phyloP scores from a whole-genome alignment of 108 stramenopile species.

The Mayamaea pseudoterrestris region DNA sequence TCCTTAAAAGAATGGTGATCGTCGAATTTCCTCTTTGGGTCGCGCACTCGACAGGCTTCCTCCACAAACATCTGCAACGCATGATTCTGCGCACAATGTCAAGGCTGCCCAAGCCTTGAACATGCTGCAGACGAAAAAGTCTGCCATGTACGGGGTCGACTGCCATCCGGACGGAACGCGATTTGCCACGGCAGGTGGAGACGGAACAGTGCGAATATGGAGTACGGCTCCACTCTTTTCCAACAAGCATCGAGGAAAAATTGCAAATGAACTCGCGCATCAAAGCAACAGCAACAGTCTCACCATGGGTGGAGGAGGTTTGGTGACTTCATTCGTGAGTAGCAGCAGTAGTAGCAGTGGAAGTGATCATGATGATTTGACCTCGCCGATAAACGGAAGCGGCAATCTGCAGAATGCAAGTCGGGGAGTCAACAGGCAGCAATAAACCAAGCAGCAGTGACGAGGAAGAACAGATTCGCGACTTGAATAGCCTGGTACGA shows the following conservation, averaged over 20 bases:
- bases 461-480: conserved; percentile 33
- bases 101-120: background rate
- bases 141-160: conserved; percentile 66
- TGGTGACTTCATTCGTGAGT: conserved; percentile 1
- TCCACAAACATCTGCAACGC: conserved; percentile 2
- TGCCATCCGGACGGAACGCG: conserved; percentile 50
- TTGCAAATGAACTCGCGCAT: no score
- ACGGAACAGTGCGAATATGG: conserved; percentile 78
- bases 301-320: no score
- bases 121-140: conserved; percentile 12
- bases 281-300: conserved; percentile 6
- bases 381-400: conserved; percentile 5
- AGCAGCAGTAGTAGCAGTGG: background rate
- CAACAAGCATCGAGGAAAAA: no score
- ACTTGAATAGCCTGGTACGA: conserved; percentile 52
- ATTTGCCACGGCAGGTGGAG: conserved; percentile 77
- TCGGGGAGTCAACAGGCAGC: background rate
- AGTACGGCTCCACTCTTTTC: conserved; percentile 44
- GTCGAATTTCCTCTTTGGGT: conserved; percentile 62
- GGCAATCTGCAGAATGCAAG: conserved; percentile 5
- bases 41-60: conserved; percentile 15
- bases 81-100: background rate
- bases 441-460: conserved; percentile 1
- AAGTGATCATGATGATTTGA: conserved; percentile 6
- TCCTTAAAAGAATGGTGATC: conserved; percentile 59